phyloP scores from a whole-genome alignment of 441 rosid genomes.

The Sinapis alba region DNA sequence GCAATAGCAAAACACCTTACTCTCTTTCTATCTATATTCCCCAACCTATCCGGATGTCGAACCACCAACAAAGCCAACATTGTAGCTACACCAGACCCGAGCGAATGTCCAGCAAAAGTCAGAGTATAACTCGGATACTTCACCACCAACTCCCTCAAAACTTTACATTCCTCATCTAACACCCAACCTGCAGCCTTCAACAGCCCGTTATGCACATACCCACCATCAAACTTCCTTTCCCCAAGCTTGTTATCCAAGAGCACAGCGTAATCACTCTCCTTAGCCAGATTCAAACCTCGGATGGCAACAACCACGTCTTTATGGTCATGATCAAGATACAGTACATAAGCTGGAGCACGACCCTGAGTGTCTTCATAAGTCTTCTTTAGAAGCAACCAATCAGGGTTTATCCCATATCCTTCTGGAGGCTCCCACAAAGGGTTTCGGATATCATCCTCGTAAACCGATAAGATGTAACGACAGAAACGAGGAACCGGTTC shows the following conservation, averaged over 20 bases:
- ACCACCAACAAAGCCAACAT: conserved; percentile 73
- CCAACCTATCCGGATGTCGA: conserved; percentile 59
- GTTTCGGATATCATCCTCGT: conserved; percentile 76
- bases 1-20: conserved; percentile 87
- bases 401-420: conserved; percentile 83
- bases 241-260: conserved; percentile 87
- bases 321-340: conserved; percentile 80
- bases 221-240: conserved; percentile 73
- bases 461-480: conserved; percentile 74
- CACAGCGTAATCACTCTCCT: conserved; percentile 81
- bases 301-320: conserved; percentile 70
- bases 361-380: conserved; percentile 71
- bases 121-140: conserved; percentile 70
- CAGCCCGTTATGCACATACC: conserved; percentile 90
- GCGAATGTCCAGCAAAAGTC: conserved; percentile 92
- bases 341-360: conserved; percentile 72
- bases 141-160: conserved; percentile 62
- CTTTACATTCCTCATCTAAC: conserved; percentile 70
- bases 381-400: conserved; percentile 59
- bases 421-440: conserved; percentile 91
- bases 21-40: conserved; percentile 67
- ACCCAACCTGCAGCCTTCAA: conserved; percentile 81
- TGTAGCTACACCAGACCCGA: conserved; percentile 91
- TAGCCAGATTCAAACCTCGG: conserved; percentile 82
- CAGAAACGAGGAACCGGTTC: conserved; percentile 82